These are phyloP conservation scores for Epichloe coenophiala DNA, from an alignment of 2,329 filamentous ascomycete species.

Conservation along the genomic window DNA sequence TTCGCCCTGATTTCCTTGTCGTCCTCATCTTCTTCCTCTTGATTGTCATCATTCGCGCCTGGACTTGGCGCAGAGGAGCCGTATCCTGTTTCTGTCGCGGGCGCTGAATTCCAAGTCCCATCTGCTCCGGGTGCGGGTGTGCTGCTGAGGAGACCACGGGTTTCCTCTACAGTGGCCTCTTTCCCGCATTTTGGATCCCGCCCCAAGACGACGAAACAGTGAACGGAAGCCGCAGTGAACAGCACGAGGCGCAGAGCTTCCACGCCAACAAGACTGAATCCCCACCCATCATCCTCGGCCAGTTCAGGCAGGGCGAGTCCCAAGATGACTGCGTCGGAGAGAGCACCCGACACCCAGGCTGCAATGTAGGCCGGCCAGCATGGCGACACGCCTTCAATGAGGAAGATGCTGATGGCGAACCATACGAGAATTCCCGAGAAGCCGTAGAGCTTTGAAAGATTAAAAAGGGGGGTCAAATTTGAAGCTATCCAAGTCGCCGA, in stretches of 20 bases:
- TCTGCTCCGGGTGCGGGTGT: neutral
- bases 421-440: conserved; percentile 5
- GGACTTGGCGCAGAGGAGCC: conserved; percentile 6
- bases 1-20: conserved; percentile 11
- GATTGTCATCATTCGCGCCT: conserved; percentile 9
- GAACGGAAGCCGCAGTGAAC: neutral
- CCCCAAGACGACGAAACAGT: neutral
- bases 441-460: neutral
- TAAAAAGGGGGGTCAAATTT: neutral
- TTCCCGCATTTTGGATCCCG: neutral
- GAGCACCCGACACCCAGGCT: conserved; percentile 3
- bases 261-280: neutral
- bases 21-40: conserved; percentile 9
- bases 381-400: conserved; percentile 4
- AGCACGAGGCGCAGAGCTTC: neutral
- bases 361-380: conserved; percentile 6
- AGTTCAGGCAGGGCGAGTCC: neutral
- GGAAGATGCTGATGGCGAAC: conserved; percentile 4
- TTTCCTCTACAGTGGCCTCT: conserved; percentile 1
- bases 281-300: neutral
- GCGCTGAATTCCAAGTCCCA: neutral
- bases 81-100: neutral
- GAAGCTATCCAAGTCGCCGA: neutral
- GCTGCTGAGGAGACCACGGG: neutral
- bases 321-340: conserved; percentile 2